Evolutionary conservation across 495 filamentous ascomycete species (phyloP).

Genomic region (Penicillium chermesinum): DNA sequence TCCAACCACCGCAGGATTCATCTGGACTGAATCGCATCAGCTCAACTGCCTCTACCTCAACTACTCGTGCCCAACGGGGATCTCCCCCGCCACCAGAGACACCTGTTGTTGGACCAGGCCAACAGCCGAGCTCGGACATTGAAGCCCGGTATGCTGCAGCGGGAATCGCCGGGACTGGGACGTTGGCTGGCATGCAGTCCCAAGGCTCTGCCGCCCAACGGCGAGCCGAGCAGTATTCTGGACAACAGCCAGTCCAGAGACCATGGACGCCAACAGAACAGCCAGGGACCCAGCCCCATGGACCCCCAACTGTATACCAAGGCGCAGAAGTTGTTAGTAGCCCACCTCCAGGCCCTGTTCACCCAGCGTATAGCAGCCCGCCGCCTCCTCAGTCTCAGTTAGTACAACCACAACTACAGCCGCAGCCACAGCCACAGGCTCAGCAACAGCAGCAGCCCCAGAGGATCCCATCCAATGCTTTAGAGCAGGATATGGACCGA

Average conservation of each 20-base stretch:
- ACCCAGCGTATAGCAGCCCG: conserved; percentile 20
- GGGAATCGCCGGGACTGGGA: conserved; percentile 79
- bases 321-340: conserved; percentile 57
- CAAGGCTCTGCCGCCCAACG: conserved; percentile 77
- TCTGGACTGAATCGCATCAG: conserved; percentile 70
- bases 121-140: conserved; percentile 69
- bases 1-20: conserved; percentile 31
- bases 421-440: conserved; percentile 13
- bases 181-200: conserved; percentile 72
- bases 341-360: conserved; percentile 24
- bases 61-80: conserved; percentile 84
- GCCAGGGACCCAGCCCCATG: conserved; percentile 82
- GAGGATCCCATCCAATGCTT: conserved; percentile 48
- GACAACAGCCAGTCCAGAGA: conserved; percentile 47
- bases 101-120: conserved; percentile 70
- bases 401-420: conserved; percentile 14
- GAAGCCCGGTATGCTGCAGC: conserved; percentile 85
- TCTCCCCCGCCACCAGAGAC: conserved; percentile 96
- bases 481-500: conserved; percentile 84
- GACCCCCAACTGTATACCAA: conserved; percentile 90
- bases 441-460: conserved; percentile 17
- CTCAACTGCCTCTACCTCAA: conserved; percentile 87
- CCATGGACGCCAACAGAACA: conserved; percentile 96
- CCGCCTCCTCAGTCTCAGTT: too few species aligned
- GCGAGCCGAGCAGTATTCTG: conserved; percentile 67